Evolutionary conservation across 164 flowering plant genomes (phyloP), one percentile per base, ranked within the genome.

Genomic region (Stephania cephalantha): DNA sequence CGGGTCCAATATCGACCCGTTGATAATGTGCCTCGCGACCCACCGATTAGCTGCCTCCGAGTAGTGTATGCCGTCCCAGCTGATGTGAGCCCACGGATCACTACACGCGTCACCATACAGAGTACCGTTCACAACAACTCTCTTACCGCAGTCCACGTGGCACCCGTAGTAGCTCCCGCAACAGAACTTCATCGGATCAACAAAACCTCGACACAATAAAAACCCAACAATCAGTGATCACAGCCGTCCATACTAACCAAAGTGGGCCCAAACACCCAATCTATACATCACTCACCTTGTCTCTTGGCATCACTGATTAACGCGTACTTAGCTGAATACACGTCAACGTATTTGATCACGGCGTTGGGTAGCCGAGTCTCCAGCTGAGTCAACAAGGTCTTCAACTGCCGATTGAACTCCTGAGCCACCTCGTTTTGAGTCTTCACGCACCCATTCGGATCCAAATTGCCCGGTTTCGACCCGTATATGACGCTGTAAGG

Each of bases 61-160:
- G 72, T 90, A 90, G 70, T 91, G 97, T 74, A 88, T 83, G 22
- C 91, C 91, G 78, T 91, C 97, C 97, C 97, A 91, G 81, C 90
- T 90, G 44, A 91, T 81, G 68, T 76, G 76, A 52, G 18, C 79
- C 17, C 84, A 75, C 8, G 90, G 91, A 72, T 87, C 31, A 11
- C 45, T 18, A 74, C 97, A 91, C 2, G 91, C 77, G 55, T 76
- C 80, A 5, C 90, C 91, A 73, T 84, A 87, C 30, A 84, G 85
- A 5, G 88, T 92, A 44, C 94, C 91, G 69, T 88, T 88, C 11
- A 86, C 82, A 7, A 58, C 46, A 5, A 64, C 85, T 64, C 42
- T 84, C 73, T 79, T 71, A 35, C 91, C 90, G 72, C 97, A 89
- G 61, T 78, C 76, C 9, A 86, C 78, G 22, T 79, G 83, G 74